Percentiles rank a stretch among this genome's conserved stretches.
These are phyloP conservation scores for Jaapia argillacea DNA, from an alignment of 768 basidiomycete genomes.

Conservation along the genomic window DNA sequence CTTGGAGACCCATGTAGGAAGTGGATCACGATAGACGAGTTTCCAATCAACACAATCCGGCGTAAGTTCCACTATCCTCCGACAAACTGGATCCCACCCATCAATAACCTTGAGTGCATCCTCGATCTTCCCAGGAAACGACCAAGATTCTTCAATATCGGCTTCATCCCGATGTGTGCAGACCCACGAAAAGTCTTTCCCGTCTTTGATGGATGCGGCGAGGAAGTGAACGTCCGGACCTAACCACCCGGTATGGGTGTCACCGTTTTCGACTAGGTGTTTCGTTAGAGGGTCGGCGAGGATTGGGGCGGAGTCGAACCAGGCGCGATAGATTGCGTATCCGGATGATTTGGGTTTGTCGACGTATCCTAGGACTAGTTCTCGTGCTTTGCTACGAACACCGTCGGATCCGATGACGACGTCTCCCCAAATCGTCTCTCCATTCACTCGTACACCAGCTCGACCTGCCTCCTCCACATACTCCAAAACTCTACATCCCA, in stretches of 20 bases:
- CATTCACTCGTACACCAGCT: conserved; percentile 10
- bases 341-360: conserved; percentile 15
- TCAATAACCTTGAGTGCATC: conserved; percentile 14
- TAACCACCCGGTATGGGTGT: conserved; percentile 12
- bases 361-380: conserved; percentile 8
- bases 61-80: conserved; percentile 12
- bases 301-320: conserved; percentile 13
- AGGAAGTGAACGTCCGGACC: conserved; percentile 13
- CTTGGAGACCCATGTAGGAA: conserved; percentile 15
- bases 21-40: conserved; percentile 15
- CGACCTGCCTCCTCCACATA: conserved; percentile 10
- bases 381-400: conserved; percentile 11
- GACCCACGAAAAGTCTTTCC: conserved; percentile 12
- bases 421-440: conserved; percentile 10
- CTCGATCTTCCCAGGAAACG: conserved; percentile 13
- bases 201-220: conserved; percentile 9
- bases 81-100: conserved; percentile 16
- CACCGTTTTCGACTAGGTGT: conserved; percentile 7
- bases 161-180: conserved; percentile 15
- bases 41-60: conserved; percentile 17
- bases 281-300: conserved; percentile 12
- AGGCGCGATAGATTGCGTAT: conserved; percentile 18
- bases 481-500: conserved; percentile 10
- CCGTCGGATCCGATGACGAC: conserved; percentile 18
- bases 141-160: conserved; percentile 14